Evolutionary conservation across 106 monocot species (phyloP).

Genomic region (Gastrodia elata): DNA sequence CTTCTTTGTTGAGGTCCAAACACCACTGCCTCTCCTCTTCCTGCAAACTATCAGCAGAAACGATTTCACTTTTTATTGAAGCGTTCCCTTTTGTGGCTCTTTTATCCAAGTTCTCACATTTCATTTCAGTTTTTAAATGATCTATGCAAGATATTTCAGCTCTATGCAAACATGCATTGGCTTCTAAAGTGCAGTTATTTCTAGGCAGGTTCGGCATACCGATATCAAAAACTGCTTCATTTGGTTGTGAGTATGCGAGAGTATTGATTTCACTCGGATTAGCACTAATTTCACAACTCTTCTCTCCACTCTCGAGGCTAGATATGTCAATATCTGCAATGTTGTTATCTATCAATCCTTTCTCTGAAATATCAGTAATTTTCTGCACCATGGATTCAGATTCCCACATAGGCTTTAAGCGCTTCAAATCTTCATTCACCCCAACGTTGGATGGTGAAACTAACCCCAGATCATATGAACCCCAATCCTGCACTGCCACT

Average conservation of each 20-base stretch:
- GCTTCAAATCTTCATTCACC: slow-evolving; percentile 8
- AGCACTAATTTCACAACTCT: background rate
- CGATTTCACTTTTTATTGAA: background rate
- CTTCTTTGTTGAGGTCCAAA: slow-evolving; percentile 21
- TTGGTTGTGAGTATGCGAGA: background rate
- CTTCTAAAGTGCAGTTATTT: slow-evolving; percentile 4
- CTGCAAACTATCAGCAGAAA: background rate
- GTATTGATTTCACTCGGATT: background rate
- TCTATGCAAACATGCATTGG: background rate
- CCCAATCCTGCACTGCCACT: slow-evolving; percentile 33
- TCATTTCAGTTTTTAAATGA: background rate
- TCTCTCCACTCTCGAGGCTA: background rate
- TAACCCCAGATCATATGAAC: slow-evolving; percentile 19
- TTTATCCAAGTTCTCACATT: slow-evolving; percentile 3
- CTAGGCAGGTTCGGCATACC: background rate
- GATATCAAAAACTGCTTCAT: background rate
- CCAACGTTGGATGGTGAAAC: slow-evolving; percentile 12
- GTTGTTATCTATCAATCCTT: background rate
- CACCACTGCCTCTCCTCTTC: background rate
- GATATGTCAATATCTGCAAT: background rate
- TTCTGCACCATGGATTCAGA: slow-evolving; percentile 11
- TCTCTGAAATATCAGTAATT: background rate
- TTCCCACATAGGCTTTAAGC: background rate
- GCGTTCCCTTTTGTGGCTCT: background rate
- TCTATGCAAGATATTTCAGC: slow-evolving; percentile 5